These are phyloP conservation scores for Chrysoporthe puriensis DNA, from an alignment of 2,329 filamentous ascomycete genomes.

Conservation along the genomic window DNA sequence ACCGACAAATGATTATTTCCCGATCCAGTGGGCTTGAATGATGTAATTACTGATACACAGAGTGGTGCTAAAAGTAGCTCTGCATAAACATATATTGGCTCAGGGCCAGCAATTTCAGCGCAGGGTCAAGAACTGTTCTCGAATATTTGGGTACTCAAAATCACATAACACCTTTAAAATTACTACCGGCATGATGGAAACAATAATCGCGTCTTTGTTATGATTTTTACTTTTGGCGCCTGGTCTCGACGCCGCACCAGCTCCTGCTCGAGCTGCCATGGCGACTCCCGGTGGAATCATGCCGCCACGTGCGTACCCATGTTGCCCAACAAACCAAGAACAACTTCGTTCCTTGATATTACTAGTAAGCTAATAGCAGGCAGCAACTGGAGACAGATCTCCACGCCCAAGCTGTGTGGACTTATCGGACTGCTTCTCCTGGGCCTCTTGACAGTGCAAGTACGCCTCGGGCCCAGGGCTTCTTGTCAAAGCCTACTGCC, in stretches of 20 bases:
- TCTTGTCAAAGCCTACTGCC: slow-evolving; percentile 10
- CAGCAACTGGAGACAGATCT: not conserved
- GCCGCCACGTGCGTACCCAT: slow-evolving; percentile 9
- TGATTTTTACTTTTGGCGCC: not conserved
- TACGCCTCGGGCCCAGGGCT: not conserved
- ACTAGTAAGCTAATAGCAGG: not conserved
- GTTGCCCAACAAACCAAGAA: too few species aligned
- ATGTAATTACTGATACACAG: not conserved
- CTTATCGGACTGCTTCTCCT: not conserved
- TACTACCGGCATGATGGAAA: not conserved
- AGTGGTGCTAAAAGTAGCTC: not conserved
- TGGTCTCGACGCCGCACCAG: not conserved
- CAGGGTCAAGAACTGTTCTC: too few species aligned
- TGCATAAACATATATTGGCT: not conserved
- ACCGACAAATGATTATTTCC: not conserved
- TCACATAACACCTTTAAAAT: not conserved
- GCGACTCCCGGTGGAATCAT: not conserved
- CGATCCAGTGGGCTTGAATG: not conserved
- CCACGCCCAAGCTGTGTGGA: slow-evolving; percentile 2
- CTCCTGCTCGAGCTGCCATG: not conserved
- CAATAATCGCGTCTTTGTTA: not conserved
- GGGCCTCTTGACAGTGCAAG: slow-evolving; percentile 2
- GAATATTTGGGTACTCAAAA: not conserved
- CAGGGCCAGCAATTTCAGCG: not conserved
- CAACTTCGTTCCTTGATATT: too few species aligned